Percentiles rank a stretch among this genome's conserved stretches.
Evolutionary conservation across 2,329 filamentous ascomycete species (phyloP).

Genomic region (Fusarium kyushuense): DNA sequence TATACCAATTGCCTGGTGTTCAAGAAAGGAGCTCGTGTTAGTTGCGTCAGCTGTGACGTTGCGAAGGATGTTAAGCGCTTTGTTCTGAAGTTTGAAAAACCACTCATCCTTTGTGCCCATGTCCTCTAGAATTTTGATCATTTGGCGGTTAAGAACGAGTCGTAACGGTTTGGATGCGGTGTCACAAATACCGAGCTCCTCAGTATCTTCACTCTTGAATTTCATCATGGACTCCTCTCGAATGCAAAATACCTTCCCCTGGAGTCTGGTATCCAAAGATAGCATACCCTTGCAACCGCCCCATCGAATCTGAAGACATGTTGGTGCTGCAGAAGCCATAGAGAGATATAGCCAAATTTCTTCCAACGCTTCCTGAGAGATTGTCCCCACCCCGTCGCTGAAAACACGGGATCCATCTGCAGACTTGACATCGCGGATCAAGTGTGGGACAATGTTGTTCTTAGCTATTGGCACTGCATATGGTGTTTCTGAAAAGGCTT

Average conservation of each 20-base stretch:
- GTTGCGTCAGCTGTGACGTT: constrained; percentile 66
- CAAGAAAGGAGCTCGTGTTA: constrained; percentile 76
- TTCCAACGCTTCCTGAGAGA: constrained; percentile 70
- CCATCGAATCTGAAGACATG: constrained; percentile 80
- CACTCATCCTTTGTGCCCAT: constrained; percentile 69
- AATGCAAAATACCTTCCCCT: constrained; percentile 69
- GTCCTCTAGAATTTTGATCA: constrained; percentile 90
- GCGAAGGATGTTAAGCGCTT: constrained; percentile 71
- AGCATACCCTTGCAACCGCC: constrained; percentile 84
- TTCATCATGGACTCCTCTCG: constrained; percentile 82
- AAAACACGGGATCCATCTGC: constrained; percentile 68
- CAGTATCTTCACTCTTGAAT: constrained; percentile 68
- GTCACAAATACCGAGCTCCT: constrained; percentile 78
- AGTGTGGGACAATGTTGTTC: constrained; percentile 49
- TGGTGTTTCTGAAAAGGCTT: constrained; percentile 81
- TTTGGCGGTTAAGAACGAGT: constrained; percentile 79
- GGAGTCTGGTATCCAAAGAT: constrained; percentile 71
- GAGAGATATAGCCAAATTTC: constrained; percentile 70
- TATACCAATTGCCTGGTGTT: constrained; percentile 70
- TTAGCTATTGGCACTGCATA: constrained; percentile 66
- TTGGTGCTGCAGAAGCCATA: constrained; percentile 63
- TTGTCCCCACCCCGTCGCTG: constrained; percentile 83
- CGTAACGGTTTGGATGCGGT: constrained; percentile 74
- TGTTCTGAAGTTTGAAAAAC: constrained; percentile 74
- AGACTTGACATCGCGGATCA: constrained; percentile 66